Base-by-base conservation (phyloP, 208 protist genomes). In the Leishmania martiniquensis region DNA sequence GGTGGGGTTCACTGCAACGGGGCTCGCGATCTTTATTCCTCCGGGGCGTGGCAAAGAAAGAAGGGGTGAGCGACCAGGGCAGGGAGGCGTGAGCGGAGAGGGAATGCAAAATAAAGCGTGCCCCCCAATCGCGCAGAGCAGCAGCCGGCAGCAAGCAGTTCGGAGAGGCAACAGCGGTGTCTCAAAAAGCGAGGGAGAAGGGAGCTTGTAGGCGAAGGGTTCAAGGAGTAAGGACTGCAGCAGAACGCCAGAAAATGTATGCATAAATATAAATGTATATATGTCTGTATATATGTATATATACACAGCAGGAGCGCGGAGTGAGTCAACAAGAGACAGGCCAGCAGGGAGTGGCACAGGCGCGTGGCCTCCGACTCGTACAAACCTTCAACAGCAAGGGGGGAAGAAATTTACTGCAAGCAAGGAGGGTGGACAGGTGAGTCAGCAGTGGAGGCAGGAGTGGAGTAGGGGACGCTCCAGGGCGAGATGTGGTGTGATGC, bases 341-440 rank as follows among this genome's bases (percentile, higher is more conserved):
- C 20, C 39, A 83, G 67, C 59, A 42, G 49, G 71, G 81, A 42
- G 22, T 20, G 34, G 37, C 9, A n/a, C n/a, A 17, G 15, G 17
- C 39, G 29, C 32, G 62, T 22, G 25, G 15, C 39, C 9, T 47
- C 39, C 15, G 65, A 69, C 25, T 9, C 65, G n/a, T 32, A 51
- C 37, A 51, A 6, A 25, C 6, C 25, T 47, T 29, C 22, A 34
- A 32, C 34, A 47, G 34, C 10, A 34, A 69, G 10, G 25, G 25
- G 22, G 54, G 37, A n/a, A 47, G 17, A 13, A 45, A 20, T 17
- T 12, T 29, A 22, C 17, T 4, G 62, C 62, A 45, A 67, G 76
- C 44, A 32, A 66, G 9, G 54, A 29, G 62, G 37, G 39, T 39
- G 37, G 37, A 7, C 45, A 25, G 39, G 37, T 49, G 7, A 25